Conservation (phyloP, 2,329 filamentous ascomycete species). For the Xylaria sp. region DNA sequence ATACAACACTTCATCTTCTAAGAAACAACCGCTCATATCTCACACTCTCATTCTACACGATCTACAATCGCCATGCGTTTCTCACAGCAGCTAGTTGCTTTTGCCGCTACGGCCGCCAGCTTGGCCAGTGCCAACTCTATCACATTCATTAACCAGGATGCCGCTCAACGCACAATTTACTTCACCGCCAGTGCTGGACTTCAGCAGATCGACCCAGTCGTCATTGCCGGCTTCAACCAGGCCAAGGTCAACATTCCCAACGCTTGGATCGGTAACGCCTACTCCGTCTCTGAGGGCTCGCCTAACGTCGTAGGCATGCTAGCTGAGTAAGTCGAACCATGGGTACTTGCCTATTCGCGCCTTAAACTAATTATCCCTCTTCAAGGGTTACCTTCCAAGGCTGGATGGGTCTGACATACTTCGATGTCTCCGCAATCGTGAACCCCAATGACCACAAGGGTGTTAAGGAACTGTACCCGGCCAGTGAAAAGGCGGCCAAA, state of each 20-base stretch:
- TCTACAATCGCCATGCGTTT: conserved; percentile 65
- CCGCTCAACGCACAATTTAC: conserved; percentile 59
- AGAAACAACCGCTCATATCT: conserved; percentile 29
- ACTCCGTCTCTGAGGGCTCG: conserved; percentile 59
- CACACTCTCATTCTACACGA: conserved; percentile 37
- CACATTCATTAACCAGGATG: conserved; percentile 69
- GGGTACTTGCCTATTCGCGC: not conserved
- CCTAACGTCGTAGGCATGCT: conserved; percentile 60
- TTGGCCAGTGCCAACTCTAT: conserved; percentile 57
- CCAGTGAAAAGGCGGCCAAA: conserved; percentile 36
- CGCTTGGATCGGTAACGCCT: conserved; percentile 62
- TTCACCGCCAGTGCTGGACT: conserved; percentile 59
- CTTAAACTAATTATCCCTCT: not conserved
- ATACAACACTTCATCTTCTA: conserved; percentile 23
- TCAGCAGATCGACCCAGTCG: conserved; percentile 51
- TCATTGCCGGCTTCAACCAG: conserved; percentile 53
- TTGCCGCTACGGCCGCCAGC: conserved; percentile 31
- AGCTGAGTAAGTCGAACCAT: conserved; percentile 52
- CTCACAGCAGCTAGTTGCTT: conserved; percentile 37
- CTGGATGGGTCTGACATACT: conserved; percentile 62
- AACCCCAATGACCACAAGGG: conserved; percentile 60
- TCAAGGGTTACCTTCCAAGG: conserved; percentile 56
- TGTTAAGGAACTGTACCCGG: conserved; percentile 66
- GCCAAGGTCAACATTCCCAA: conserved; percentile 56
- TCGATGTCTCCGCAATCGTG: conserved; percentile 69